Conservation (phyloP, 768 basidiomycete genomes). For the Imleria badia region DNA sequence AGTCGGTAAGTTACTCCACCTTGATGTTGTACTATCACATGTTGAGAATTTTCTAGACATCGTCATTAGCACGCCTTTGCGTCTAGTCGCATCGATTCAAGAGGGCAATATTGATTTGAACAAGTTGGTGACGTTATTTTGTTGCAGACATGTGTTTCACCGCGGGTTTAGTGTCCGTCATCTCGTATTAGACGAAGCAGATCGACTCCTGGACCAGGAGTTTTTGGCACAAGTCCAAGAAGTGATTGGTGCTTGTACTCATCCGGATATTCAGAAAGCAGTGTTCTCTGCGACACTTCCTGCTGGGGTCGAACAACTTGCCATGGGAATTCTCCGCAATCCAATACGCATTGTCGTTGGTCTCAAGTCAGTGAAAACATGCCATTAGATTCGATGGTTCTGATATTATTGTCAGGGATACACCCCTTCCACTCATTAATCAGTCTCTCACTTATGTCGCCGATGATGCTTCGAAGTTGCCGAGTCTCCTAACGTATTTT, state of each 20-base stretch:
- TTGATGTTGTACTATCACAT: background rate
- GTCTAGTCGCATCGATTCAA: conserved; percentile 79
- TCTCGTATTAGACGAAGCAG: conserved; percentile 87
- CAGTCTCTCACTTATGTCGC: conserved; percentile 92
- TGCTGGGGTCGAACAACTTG: conserved; percentile 80
- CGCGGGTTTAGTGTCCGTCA: conserved; percentile 65
- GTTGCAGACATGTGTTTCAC: conserved; percentile 5
- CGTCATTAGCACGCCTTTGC: conserved; percentile 89
- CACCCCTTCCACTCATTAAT: conserved; percentile 85
- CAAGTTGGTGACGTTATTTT: conserved; percentile 54
- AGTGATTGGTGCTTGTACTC: conserved; percentile 74
- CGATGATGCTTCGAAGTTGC: conserved; percentile 91
- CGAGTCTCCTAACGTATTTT: conserved; percentile 80
- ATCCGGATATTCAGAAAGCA: conserved; percentile 72
- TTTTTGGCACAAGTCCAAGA: conserved; percentile 90
- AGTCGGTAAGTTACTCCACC: conserved; percentile 56
- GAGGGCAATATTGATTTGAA: conserved; percentile 61
- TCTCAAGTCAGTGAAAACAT: conserved; percentile 65
- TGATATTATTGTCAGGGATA: conserved; percentile 61
- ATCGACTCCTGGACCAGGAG: conserved; percentile 85
- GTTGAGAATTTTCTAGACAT: conserved; percentile 56
- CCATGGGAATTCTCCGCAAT: conserved; percentile 79
- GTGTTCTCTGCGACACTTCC: conserved; percentile 96
- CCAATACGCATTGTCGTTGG: conserved; percentile 96
- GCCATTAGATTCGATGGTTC: background rate